Evolutionary conservation across 768 basidiomycete genomes (phyloP), one percentile per base, ranked within the genome.

Genomic region (Paxillus involutus): DNA sequence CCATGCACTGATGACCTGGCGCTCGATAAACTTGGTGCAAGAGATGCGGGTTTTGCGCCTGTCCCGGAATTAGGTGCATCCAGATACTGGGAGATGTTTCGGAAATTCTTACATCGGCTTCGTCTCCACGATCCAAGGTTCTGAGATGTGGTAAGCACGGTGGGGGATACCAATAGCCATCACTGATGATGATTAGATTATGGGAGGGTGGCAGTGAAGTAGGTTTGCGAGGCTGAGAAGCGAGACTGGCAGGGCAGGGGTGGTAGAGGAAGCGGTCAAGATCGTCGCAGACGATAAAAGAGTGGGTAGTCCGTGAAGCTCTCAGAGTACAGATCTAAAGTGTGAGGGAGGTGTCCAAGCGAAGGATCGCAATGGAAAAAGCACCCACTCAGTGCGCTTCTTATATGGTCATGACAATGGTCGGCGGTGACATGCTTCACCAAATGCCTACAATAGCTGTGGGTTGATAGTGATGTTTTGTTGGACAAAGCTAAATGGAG

Each of bases 1-100:
- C 86, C 86, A 88, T 10, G 78, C 73, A 41, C 75, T 71, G 49
- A 87, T 68, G 55, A 86, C 69, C 64, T 80, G 81, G 51, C 86
- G 84, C 61, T 83, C 78, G 53, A 88, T 66, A 61, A 67, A 69
- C 56, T 81, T 83, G 12, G 75, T 68, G 58, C 69, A 70, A 4
- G 80, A 73, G 9, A 47, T 36, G 51, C 60, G 62, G 3, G 69
- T 51, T 40, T 59, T 68, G 35, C 50, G 55, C 40, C 70, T 70
- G 46, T 43, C 21, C 11, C 13, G 14, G 3, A 12, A 12, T 62
- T 26, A 57, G 14, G 35, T 19, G 21, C 21, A 21, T n/a, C 26
- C 29, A 40, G 32, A 48, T 8, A 26, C 29, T 2, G 29, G 17
- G 8, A 10, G 8, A 5, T 21, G 45, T 17, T 8, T 16, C 11